These are phyloP conservation scores for Oryza meyeriana DNA, from an alignment of 176 grass and related monocot genomes.

Conservation along the genomic window DNA sequence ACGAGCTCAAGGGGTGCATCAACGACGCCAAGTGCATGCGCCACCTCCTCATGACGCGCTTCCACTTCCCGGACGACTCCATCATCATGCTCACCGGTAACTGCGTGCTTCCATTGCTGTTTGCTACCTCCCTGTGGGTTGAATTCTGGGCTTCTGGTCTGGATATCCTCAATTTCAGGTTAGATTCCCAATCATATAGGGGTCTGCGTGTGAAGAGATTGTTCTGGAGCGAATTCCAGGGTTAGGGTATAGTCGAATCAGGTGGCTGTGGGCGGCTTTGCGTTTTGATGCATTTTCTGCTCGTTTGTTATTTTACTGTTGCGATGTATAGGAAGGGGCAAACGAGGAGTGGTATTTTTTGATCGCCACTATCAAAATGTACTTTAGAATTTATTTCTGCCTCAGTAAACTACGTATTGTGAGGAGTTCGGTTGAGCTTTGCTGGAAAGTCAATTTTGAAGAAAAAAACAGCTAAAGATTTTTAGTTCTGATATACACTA, in stretches of 20 bases:
- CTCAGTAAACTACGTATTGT: not conserved
- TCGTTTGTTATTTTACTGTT: not conserved
- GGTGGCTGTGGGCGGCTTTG: slow-evolving; percentile 3
- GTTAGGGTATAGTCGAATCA: not conserved
- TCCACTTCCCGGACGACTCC: slow-evolving; percentile 83
- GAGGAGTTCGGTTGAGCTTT: not conserved
- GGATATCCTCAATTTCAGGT: slow-evolving; percentile 3
- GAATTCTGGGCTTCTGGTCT: slow-evolving; percentile 11
- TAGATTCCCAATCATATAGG: slow-evolving; percentile 6
- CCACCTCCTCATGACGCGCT: slow-evolving; percentile 79
- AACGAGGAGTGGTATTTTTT: not conserved
- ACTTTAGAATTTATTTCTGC: not conserved
- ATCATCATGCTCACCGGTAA: slow-evolving; percentile 96
- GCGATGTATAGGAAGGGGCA: not conserved
- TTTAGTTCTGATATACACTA: not conserved
- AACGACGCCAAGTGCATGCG: slow-evolving; percentile 99
- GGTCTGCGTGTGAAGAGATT: not conserved
- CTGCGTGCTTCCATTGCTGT: not conserved
- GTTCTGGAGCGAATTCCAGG: not conserved
- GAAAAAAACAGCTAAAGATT: not conserved
- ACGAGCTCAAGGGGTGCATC: slow-evolving; percentile 96
- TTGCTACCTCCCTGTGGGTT: not conserved
- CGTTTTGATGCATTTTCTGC: not conserved
- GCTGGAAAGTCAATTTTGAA: not conserved
- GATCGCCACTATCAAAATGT: not conserved